Base-by-base conservation (phyloP, 2,329 filamentous ascomycete genomes). In the Blastomyces parvus region DNA sequence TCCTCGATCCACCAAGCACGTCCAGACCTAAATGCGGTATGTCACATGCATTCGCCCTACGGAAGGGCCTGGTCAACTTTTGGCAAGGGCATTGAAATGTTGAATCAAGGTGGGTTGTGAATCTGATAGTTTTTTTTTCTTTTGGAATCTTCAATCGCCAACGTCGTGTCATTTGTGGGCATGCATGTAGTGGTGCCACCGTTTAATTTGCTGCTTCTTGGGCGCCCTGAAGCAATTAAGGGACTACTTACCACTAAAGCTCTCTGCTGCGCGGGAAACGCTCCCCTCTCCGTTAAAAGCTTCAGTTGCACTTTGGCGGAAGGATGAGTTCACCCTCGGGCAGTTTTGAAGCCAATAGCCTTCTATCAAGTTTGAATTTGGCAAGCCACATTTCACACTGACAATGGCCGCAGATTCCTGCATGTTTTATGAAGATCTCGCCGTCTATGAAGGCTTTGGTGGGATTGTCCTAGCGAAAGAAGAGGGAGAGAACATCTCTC, bases 401-500 rank as follows among this genome's bases (percentile, higher is more conserved):
- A 59, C 40, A 19, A 59, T 25, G 59, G 4, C 30, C 13, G 25
- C 22, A 60, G 77, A 71, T 72, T 82, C 87, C 3, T 84, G 83
- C 69, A 84, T 84, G 67, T 82, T 90, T 66, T 83, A 88, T 72
- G 81, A 84, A 22, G 81, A 83, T 3, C 86, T 88, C 68, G 82
- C 82, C 8, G 84, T 89, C 1, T 89, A 89, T 70, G 73, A 82
- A 22, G 81, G 83, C 7, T 88, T 86, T 70, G 85, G 85, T 4
- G 86, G 86, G 3, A 80, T 87, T 2, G 85, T 87, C 0, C 78
- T 88, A 38, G 81, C 77, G 0, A 79, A 79, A 19, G 83, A 83
- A 62, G 88, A 91, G 71, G 87, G 87, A 0, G 75, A 81, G 68
- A 79, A 82, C 46, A 84, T 91, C 64, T 87, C 87, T 1, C 77